Evolutionary conservation across 495 filamentous ascomycete species (phyloP).

Genomic region (Diplogelasinospora grovesii): DNA sequence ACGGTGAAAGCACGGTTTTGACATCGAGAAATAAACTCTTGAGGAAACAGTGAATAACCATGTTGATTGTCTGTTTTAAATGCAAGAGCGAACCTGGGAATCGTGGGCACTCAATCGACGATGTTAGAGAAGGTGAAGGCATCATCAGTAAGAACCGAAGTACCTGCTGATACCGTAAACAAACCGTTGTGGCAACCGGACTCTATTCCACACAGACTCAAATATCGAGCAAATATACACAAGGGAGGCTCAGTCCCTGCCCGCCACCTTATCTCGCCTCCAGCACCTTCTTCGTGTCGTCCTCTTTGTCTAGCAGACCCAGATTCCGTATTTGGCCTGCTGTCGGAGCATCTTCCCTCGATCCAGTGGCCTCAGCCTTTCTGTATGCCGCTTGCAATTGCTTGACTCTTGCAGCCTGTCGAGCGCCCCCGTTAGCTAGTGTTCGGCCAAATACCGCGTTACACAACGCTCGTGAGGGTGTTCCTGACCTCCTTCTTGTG

Average conservation of each 20-base stretch:
- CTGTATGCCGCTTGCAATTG: constrained; percentile 82
- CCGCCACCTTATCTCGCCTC: constrained; percentile 23
- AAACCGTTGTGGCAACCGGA: no score
- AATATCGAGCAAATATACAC: constrained; percentile 19
- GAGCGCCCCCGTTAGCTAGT: constrained; percentile 7
- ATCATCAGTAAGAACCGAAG: no score
- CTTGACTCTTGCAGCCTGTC: constrained; percentile 67
- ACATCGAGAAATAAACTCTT: no score
- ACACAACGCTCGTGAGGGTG: not conserved
- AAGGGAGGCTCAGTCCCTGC: constrained; percentile 1
- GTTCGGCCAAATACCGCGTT: not conserved
- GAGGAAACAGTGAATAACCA: no score
- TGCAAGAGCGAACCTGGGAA: no score
- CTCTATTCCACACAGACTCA: no score
- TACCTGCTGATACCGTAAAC: no score
- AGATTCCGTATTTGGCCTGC: constrained; percentile 77
- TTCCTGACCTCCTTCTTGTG: constrained; percentile 86
- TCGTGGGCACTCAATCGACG: no score
- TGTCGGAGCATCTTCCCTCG: constrained; percentile 65
- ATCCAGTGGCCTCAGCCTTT: constrained; percentile 66
- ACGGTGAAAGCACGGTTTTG: no score
- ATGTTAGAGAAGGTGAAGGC: no score
- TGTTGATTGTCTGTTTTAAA: no score
- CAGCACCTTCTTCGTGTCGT: constrained; percentile 64
- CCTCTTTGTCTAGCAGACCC: constrained; percentile 73